Base-by-base conservation (phyloP, 2,329 filamentous ascomycete genomes). In the Monosporascus sp. region DNA sequence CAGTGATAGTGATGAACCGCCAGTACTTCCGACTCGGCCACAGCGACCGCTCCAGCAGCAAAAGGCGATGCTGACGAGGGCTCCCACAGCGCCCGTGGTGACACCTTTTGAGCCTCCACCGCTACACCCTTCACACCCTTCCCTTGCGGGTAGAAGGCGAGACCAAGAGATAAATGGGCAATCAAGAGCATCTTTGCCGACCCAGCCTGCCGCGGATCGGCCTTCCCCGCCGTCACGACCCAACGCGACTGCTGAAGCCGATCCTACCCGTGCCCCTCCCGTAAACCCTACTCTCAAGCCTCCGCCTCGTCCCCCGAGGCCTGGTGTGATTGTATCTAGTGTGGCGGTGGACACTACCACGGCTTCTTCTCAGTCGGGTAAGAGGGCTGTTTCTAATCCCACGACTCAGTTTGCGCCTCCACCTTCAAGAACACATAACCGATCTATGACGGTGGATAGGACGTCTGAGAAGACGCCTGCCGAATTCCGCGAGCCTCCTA, bases 1-100 rank as follows among this genome's bases (percentile, higher is more conserved):
- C 60, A 93, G 87, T 65, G 74, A 79, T n/a, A 72, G 73, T n/a
- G 72, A 74, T n/a, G 71, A 73, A 6, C 76, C 76, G 7, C 79
- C 80, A 1, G 72, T 70, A 51, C 73, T 80, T 45, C 79, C 73
- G 18, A 73, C 68, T 6, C 72, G 79, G 14, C 79, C 78, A 51
- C 71, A 74, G 46, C 79, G 79, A 47, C 58, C 56, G 31, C 81
- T 80, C 2, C 65, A 62, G 9, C 57, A 62, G 46, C 61, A 66
- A 11, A 61, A 60, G n/a, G 61, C 65, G 11, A 48, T 57, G 17
- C 27, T 61, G 22, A 53, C 60, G 17, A 67, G 68, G 49, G 62
- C 69, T 5, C 68, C 64, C 48, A 69, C 69, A 24, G 17, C 14
- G 22, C 42, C 42, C 3, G 42, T 69, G 18, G 66, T 73, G 9